phyloP scores from a whole-genome alignment of 768 basidiomycete species.

The Glaciozyma antarctica region DNA sequence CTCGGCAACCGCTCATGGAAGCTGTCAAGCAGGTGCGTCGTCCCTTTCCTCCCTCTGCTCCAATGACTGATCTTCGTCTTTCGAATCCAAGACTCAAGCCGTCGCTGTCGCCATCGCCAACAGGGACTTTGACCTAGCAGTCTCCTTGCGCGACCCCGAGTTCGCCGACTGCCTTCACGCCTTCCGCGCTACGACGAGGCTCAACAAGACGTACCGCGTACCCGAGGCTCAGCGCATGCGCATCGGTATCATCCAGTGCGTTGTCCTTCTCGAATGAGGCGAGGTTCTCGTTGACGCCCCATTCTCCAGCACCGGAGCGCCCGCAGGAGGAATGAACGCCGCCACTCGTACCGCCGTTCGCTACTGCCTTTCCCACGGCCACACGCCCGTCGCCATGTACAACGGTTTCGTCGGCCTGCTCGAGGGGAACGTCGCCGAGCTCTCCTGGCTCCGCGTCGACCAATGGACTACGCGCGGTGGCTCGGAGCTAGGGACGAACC shows the following conservation, averaged over 20 bases:
- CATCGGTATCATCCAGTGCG: conserved; percentile 44
- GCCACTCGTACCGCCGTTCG: conserved; percentile 89
- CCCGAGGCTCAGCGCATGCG: conserved; percentile 45
- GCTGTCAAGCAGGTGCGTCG: conserved; percentile 73
- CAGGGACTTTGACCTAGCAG: conserved; percentile 76
- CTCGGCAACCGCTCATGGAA: conserved; percentile 77
- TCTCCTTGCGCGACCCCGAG: conserved; percentile 82
- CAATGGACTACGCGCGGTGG: conserved; percentile 93
- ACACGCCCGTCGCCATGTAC: conserved; percentile 81
- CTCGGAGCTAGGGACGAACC: conserved; percentile 95
- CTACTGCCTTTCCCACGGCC: conserved; percentile 75
- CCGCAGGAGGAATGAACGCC: conserved; percentile 98
- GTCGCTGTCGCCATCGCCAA: conserved; percentile 71
- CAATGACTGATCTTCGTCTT: neutral
- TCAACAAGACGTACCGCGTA: conserved; percentile 51
- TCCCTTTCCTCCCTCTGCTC: neutral
- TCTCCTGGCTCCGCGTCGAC: conserved; percentile 94
- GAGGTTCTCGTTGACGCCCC: neutral
- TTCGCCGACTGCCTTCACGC: conserved; percentile 77
- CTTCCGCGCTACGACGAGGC: conserved; percentile 63
- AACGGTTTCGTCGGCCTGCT: conserved; percentile 94
- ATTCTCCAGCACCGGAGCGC: conserved; percentile 69
- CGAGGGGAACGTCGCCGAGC: conserved; percentile 72
- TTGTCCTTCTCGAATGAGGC: neutral
- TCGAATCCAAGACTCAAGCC: conserved; percentile 58